Percentiles rank a stretch among this genome's conserved stretches.
These are phyloP conservation scores for Auricularia cornea DNA, from an alignment of 768 basidiomycete species.

Conservation along the genomic window DNA sequence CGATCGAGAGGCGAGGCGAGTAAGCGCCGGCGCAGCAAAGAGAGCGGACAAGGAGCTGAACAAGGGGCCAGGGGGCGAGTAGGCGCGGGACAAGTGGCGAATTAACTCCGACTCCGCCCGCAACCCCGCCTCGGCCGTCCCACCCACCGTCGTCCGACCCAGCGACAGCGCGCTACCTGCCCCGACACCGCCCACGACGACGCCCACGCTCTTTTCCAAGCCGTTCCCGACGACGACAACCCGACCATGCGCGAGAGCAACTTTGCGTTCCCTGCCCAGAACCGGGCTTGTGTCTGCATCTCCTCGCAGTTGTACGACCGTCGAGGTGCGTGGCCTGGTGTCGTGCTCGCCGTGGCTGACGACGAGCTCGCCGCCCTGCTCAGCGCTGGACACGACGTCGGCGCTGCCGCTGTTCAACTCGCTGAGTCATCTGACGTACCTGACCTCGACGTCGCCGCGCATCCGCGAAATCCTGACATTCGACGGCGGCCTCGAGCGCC, in stretches of 20 bases:
- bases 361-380: not conserved
- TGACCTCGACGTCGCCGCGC: slow-evolving; percentile 93
- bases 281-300: slow-evolving; percentile 91
- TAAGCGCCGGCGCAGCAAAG: too few relatives aligned
- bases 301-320: slow-evolving; percentile 92
- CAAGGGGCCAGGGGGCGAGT: too few relatives aligned
- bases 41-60: too few relatives aligned
- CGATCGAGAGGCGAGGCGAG: too few relatives aligned
- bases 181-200: too few relatives aligned
- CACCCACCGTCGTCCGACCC: too few relatives aligned
- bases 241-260: slow-evolving; percentile 81
- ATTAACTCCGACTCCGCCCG: too few relatives aligned
- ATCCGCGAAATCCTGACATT: slow-evolving; percentile 98
- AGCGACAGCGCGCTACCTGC: too few relatives aligned
- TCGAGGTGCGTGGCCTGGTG: slow-evolving; percentile 51
- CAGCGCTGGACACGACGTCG: slow-evolving; percentile 47
- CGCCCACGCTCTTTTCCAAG: too few relatives aligned
- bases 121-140: too few relatives aligned
- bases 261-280: slow-evolving; percentile 90
- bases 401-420: slow-evolving; percentile 81
- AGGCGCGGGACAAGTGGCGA: too few relatives aligned
- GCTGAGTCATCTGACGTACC: slow-evolving; percentile 89
- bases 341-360: not conserved
- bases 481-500: slow-evolving; percentile 94
- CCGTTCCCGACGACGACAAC: not conserved